Conservation (phyloP, 176 grass and related monocot genomes). For the Oryza meyeriana region DNA sequence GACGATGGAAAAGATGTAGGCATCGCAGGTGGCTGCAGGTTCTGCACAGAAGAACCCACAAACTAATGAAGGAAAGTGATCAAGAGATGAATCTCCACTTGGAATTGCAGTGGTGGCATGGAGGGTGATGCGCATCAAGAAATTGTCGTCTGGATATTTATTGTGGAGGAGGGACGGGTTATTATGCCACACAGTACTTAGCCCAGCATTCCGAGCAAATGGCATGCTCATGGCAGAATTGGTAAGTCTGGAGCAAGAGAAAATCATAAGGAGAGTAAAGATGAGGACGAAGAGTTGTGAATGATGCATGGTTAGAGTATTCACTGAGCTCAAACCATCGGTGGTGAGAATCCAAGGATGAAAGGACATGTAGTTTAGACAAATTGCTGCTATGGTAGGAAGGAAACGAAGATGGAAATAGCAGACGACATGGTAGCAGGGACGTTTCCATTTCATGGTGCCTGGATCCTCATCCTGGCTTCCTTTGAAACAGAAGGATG, state of each 20-base stretch:
- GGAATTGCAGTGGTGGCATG: background rate
- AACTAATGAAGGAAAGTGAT: constrained; percentile 14
- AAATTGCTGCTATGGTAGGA: background rate
- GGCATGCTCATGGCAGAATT: background rate
- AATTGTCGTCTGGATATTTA: background rate
- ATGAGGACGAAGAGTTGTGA: constrained; percentile 13
- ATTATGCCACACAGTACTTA: constrained; percentile 3
- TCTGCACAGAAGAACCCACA: constrained; percentile 49
- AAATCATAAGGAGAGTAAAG: background rate
- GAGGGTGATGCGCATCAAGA: constrained; percentile 13
- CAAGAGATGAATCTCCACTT: background rate
- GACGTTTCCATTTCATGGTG: no score
- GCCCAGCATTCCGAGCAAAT: background rate
- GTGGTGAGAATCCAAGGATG: background rate
- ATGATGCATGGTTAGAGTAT: background rate
- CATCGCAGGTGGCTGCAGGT: background rate
- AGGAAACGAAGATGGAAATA: background rate
- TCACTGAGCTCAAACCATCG: background rate
- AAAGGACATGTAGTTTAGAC: background rate
- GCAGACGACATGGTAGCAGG: background rate
- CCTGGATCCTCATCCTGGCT: no score
- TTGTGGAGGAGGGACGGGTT: constrained; percentile 15
- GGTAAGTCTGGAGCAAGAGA: background rate
- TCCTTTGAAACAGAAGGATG: no score
- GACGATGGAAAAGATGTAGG: constrained; percentile 18